Evolutionary conservation across 2,329 filamentous ascomycete species (phyloP), one percentile per base, ranked within the genome.

Genomic region (Colletotrichum siamense): DNA sequence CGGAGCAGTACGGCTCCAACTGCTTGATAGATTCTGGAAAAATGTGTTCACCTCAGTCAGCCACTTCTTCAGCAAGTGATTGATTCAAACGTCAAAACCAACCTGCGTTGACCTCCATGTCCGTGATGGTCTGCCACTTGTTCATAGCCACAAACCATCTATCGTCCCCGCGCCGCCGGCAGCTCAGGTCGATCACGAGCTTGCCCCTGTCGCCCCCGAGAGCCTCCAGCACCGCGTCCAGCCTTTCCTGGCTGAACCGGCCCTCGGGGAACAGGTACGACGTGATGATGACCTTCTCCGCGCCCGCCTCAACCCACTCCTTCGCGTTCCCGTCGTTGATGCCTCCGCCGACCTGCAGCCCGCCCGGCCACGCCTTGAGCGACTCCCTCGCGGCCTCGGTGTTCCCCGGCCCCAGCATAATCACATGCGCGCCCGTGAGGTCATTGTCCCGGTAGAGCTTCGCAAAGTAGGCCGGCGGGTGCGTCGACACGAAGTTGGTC

Each of bases 121-220:
- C 95, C 2, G 97, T 99, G 72, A 99, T 94, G 2, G 95, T 98
- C 89, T 99, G 97, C 97, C 97, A 99, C 85, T 98, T 98, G 85
- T 99, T 95, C 94, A 98, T 99, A 71, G 97, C 96, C n/a, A 99
- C 97, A 81, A 95, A 96, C 97, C 97, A 99, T 52, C 88, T 93
- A 72, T 93, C 89, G 5, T 89, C 87, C 49, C 90, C 94, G 76
- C 93, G 93, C 75, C 93, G 90, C 68, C 97, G 92, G 83, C 97
- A 99, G 85, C 96, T 98, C 28, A 99, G 91, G 83, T 99, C 97
- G 83, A 99, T 96, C 79, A 99, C 96, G 65, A 99, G 92, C 85
- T 95, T 97, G 65, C 89, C 87, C 83, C 89, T 95, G 83, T 98
- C 94, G 69, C 93, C 93, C 30, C 89, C 94, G 7, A 99, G 90